These are phyloP conservation scores for Galerina marginata DNA, from an alignment of 768 basidiomycete species.

Conservation along the genomic window DNA sequence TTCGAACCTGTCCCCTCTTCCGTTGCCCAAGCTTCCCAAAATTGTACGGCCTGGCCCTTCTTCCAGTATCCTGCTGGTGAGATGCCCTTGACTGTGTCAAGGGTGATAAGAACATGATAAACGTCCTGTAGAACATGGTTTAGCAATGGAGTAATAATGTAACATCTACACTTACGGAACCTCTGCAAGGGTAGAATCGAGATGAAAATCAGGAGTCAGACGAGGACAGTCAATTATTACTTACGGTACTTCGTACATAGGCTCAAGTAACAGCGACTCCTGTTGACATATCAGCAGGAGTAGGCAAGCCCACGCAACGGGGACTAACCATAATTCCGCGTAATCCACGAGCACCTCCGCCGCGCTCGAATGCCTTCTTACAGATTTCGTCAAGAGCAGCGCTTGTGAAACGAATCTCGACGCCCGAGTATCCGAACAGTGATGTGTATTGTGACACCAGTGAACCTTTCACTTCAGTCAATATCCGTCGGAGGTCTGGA, in stretches of 20 bases:
- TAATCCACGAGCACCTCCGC: slow-evolving; percentile 90
- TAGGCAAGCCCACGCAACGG: not conserved
- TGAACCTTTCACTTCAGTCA: slow-evolving; percentile 92
- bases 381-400: slow-evolving; percentile 85
- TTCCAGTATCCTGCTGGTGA: slow-evolving; percentile 77
- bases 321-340: slow-evolving; percentile 81
- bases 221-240: slow-evolving; percentile 32
- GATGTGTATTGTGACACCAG: slow-evolving; percentile 89
- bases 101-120: slow-evolving; percentile 82
- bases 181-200: slow-evolving; percentile 41
- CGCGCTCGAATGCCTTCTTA: slow-evolving; percentile 74
- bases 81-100: slow-evolving; percentile 68
- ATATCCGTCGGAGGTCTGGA: slow-evolving; percentile 83
- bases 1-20: slow-evolving; percentile 53
- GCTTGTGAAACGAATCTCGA: slow-evolving; percentile 87
- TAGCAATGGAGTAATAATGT: slow-evolving; percentile 3
- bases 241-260: slow-evolving; percentile 94
- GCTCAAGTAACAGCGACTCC: slow-evolving; percentile 83
- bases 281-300: slow-evolving; percentile 31
- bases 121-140: slow-evolving; percentile 56
- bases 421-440: slow-evolving; percentile 82
- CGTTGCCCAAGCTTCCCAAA: slow-evolving; percentile 79
- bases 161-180: slow-evolving; percentile 57
- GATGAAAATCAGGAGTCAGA: slow-evolving; percentile 1
- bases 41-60: slow-evolving; percentile 65